These are phyloP conservation scores for Aspergillus transmontanensis DNA, from an alignment of 2,329 filamentous ascomycete genomes.

Conservation along the genomic window DNA sequence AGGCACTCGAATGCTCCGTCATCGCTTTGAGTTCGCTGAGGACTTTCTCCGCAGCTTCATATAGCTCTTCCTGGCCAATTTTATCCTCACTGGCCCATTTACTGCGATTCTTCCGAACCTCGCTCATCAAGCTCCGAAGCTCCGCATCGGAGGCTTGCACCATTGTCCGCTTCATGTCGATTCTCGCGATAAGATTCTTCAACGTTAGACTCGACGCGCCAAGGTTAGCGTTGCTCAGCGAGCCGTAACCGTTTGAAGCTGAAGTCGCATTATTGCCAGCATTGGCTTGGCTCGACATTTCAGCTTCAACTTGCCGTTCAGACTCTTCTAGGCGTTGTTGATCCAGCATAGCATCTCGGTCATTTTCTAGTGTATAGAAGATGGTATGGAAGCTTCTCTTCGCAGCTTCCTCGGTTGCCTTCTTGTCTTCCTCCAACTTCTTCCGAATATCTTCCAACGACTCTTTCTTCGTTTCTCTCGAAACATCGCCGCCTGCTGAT, in stretches of 20 bases:
- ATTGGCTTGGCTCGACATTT: slow-evolving; percentile 71
- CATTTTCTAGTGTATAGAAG: slow-evolving; percentile 94
- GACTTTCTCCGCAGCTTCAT: slow-evolving; percentile 95
- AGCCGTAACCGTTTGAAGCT: slow-evolving; percentile 73
- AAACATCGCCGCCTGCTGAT: slow-evolving; percentile 62
- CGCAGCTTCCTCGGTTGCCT: slow-evolving; percentile 84
- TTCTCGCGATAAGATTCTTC: slow-evolving; percentile 94
- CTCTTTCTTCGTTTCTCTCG: slow-evolving; percentile 60
- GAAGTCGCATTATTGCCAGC: slow-evolving; percentile 59
- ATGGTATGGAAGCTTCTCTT: slow-evolving; percentile 89
- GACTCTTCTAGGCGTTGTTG: slow-evolving; percentile 96
- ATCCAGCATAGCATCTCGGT: slow-evolving; percentile 94
- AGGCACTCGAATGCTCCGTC: slow-evolving; percentile 96
- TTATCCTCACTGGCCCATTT: slow-evolving; percentile 99
- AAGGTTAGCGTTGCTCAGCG: slow-evolving; percentile 88
- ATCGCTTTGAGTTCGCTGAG: slow-evolving; percentile 95
- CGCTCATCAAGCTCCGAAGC: slow-evolving; percentile 88
- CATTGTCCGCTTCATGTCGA: slow-evolving; percentile 87
- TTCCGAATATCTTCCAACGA: slow-evolving; percentile 87
- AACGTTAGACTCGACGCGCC: slow-evolving; percentile 94
- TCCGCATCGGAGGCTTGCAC: slow-evolving; percentile 93
- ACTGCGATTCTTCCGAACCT: slow-evolving; percentile 95
- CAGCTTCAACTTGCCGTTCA: slow-evolving; percentile 91
- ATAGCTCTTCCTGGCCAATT: slow-evolving; percentile 95
- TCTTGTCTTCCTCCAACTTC: slow-evolving; percentile 88